phyloP scores from a whole-genome alignment of 345 rosid species.

The Brassica incana region DNA sequence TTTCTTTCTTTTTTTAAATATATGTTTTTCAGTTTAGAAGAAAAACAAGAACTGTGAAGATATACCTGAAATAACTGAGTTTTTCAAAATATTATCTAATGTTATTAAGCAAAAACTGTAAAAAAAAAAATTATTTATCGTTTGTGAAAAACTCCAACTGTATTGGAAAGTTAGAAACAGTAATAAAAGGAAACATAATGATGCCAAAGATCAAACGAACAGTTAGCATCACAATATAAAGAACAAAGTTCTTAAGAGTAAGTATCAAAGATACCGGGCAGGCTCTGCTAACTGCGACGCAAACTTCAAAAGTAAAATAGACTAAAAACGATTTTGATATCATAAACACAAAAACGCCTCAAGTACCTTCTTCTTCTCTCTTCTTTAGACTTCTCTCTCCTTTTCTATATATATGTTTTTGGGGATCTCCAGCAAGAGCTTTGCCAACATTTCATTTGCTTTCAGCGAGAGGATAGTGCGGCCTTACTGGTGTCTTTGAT shows the following conservation, averaged over 20 bases:
- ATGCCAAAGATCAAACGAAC: too few relatives aligned
- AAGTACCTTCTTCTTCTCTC: conserved; percentile 30
- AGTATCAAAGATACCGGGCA: conserved; percentile 41
- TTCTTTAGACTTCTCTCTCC: conserved; percentile 28
- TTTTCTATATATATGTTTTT: not conserved
- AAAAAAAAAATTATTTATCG: too few relatives aligned
- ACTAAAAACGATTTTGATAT: not conserved
- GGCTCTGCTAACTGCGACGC: conserved; percentile 25
- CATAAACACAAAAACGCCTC: conserved; percentile 35
- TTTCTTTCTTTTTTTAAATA: too few relatives aligned
- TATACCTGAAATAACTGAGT: not conserved
- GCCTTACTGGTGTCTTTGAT: conserved; percentile 97
- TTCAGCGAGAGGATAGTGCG: conserved; percentile 56
- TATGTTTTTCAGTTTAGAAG: too few relatives aligned
- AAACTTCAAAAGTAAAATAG: conserved; percentile 13
- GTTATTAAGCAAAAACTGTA: too few relatives aligned
- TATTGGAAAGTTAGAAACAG: conserved; percentile 9
- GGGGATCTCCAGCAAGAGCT: not conserved
- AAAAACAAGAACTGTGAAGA: not conserved
- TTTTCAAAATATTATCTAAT: not conserved
- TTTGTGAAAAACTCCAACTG: not conserved
- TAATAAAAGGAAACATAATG: not conserved
- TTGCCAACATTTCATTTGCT: conserved; percentile 37
- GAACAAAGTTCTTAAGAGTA: conserved; percentile 22
- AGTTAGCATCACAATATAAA: not conserved